phyloP scores from a whole-genome alignment of 768 basidiomycete species.

The Suillus occidentalis region DNA sequence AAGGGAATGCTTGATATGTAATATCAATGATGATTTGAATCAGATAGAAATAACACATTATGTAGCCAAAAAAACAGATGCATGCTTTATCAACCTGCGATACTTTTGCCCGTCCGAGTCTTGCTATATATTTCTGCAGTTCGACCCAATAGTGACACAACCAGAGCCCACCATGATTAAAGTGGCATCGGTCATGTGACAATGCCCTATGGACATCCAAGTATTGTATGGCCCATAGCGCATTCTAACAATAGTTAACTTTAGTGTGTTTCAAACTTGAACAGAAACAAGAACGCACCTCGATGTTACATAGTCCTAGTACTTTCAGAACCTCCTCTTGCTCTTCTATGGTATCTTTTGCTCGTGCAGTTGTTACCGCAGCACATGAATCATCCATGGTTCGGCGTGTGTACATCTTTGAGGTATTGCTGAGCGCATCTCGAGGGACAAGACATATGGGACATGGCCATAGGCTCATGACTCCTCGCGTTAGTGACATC shows the following conservation, averaged over 20 bases:
- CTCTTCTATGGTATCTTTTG: conserved; percentile 11
- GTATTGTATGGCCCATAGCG: conserved; percentile 35
- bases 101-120: conserved; percentile 8
- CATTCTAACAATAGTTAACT: conserved; percentile 17
- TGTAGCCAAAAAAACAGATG: conserved; percentile 1
- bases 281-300: conserved; percentile 10
- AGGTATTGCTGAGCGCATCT: conserved; percentile 20
- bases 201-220: conserved; percentile 34
- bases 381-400: conserved; percentile 20
- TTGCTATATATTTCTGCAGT: conserved; percentile 21
- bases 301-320: conserved; percentile 15
- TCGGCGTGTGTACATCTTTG: conserved; percentile 12
- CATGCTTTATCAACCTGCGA: conserved; percentile 23
- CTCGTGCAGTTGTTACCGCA: conserved; percentile 11
- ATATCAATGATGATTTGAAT: not conserved
- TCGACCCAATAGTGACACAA: conserved; percentile 31
- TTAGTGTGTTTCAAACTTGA: not conserved
- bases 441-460: conserved; percentile 37
- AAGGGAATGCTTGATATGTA: conserved; percentile 30
- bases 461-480: conserved; percentile 30
- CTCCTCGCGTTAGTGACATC: conserved; percentile 36
- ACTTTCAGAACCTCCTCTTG: conserved; percentile 20
- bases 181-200: conserved; percentile 43
- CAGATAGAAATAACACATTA: conserved; percentile 6
- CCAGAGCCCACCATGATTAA: conserved; percentile 32